These are phyloP conservation scores for Neurospora sp. DNA, from an alignment of 495 filamentous ascomycete species.

Conservation along the genomic window DNA sequence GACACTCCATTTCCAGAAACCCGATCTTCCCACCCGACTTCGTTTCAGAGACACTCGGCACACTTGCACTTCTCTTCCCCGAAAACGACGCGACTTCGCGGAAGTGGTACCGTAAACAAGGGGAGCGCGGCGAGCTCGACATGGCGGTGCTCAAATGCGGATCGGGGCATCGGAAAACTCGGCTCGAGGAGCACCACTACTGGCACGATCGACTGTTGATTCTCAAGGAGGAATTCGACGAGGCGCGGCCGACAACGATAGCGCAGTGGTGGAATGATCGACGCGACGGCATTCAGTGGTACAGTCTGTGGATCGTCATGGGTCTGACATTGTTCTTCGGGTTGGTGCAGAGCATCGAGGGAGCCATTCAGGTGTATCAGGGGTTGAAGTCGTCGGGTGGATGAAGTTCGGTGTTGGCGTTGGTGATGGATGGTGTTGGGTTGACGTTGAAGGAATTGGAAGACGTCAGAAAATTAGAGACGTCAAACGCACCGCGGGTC, in stretches of 20 bases:
- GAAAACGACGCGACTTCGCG: constrained; percentile 15
- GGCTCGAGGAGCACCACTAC: constrained; percentile 33
- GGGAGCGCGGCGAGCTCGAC: background rate
- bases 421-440: background rate
- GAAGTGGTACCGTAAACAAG: constrained; percentile 7
- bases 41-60: constrained; percentile 34
- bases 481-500: too few relatives aligned
- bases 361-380: constrained; percentile 34
- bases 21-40: constrained; percentile 22
- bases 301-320: constrained; percentile 45
- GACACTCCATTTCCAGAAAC: background rate
- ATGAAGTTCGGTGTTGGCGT: background rate
- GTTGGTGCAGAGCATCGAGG: constrained; percentile 37
- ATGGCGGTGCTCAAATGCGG: background rate
- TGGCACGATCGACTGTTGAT: constrained; percentile 43
- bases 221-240: constrained; percentile 43
- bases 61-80: constrained; percentile 35
- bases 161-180: background rate
- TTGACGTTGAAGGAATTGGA: background rate
- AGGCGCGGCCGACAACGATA: constrained; percentile 33
- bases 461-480: too few relatives aligned
- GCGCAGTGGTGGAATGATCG: constrained; percentile 43
- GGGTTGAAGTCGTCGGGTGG: background rate
- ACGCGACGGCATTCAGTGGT: constrained; percentile 41
- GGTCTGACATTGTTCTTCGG: constrained; percentile 41